Base-by-base conservation (phyloP, 768 basidiomycete genomes). In the Boletus vinaceobasis region DNA sequence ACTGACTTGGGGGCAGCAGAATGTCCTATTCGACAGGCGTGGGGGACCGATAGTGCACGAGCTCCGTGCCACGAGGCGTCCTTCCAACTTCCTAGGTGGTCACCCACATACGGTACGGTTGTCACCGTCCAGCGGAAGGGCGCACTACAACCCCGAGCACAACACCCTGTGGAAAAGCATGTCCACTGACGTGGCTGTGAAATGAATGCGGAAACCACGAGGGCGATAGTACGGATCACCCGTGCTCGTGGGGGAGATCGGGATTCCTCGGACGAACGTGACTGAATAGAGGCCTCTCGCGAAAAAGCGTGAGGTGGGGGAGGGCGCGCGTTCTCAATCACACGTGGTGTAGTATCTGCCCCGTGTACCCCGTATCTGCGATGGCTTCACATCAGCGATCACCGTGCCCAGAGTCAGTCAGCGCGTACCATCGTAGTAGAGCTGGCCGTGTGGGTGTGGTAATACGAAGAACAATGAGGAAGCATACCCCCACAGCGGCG, bases 181-280 rank as follows among this genome's bases (percentile, higher is more conserved):
- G 50, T 29, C 46, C 5, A 19, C 5, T 55, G 50, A 62, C 57
- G 39, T 55, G 47, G 43, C 45, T 39, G 55, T 21, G 36, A 32
- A 32, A 50, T 36, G n/a, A 55, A 60, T 56, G 35, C 17, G 58
- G 61, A 53, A 44, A 45, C 13, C 54, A 52, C 31, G 53, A 63
- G 61, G 37, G 57, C 31, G 53, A 59, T 59, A 55, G 57, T 63
- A 40, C 58, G 61, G 51, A 52, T 52, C 52, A 52, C 5, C 40
- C 45, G 43, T 21, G 26, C 40, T 32, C 10, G 35, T 38, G 17
- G 44, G 27, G n/a, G n/a, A n/a, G 17, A 51, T 50, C 53, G 61
- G 60, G 57, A 26, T 31, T 51, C 62, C 58, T 60, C 61, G 62
- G 61, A 53, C 19, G 13, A 55, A 38, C 37, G 9, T 17, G 17